Percentiles rank a stretch among this genome's conserved stretches.
Evolutionary conservation across 2,329 filamentous ascomycete genomes (phyloP).

Genomic region (Stemphylium beticola): DNA sequence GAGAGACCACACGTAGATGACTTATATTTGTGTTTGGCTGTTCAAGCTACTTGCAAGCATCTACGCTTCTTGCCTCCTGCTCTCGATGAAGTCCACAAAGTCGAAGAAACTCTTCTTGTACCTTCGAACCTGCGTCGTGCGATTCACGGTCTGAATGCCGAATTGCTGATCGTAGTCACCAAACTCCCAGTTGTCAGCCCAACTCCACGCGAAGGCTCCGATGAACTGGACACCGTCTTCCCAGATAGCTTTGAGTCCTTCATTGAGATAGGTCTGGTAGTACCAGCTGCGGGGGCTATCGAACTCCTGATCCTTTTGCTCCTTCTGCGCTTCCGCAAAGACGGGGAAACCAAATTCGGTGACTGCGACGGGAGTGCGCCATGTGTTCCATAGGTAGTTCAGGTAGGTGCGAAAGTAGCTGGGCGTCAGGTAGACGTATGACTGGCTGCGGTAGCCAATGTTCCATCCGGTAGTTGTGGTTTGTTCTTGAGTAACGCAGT

Average conservation of each 20-base stretch:
- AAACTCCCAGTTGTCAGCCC: slow-evolving; percentile 63
- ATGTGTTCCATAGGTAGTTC: slow-evolving; percentile 66
- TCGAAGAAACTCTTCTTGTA: slow-evolving; percentile 68
- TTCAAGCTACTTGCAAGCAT: slow-evolving; percentile 37
- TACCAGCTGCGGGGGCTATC: slow-evolving; percentile 62
- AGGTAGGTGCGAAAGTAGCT: slow-evolving; percentile 63
- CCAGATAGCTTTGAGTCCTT: slow-evolving; percentile 62
- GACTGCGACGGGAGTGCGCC: slow-evolving; percentile 56
- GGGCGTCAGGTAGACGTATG: slow-evolving; percentile 65
- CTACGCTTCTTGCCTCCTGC: slow-evolving; percentile 21
- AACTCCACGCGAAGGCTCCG: slow-evolving; percentile 62
- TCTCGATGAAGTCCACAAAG: slow-evolving; percentile 59
- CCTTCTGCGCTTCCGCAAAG: slow-evolving; percentile 55
- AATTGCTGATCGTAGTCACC: slow-evolving; percentile 59
- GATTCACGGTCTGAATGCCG: slow-evolving; percentile 64
- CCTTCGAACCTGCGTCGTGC: slow-evolving; percentile 57
- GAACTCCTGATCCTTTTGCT: slow-evolving; percentile 58
- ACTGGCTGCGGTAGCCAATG: slow-evolving; percentile 63
- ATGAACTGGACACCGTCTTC: slow-evolving; percentile 63
- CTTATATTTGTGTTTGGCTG: no score
- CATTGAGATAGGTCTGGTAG: slow-evolving; percentile 61
- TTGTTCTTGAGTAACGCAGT: slow-evolving; percentile 59
- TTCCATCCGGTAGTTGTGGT: slow-evolving; percentile 61
- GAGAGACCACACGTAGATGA: neutral
- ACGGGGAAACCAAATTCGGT: slow-evolving; percentile 66